phyloP scores from a whole-genome alignment of 2,329 filamentous ascomycete species.

The Davidsoniella neocaledoniae region DNA sequence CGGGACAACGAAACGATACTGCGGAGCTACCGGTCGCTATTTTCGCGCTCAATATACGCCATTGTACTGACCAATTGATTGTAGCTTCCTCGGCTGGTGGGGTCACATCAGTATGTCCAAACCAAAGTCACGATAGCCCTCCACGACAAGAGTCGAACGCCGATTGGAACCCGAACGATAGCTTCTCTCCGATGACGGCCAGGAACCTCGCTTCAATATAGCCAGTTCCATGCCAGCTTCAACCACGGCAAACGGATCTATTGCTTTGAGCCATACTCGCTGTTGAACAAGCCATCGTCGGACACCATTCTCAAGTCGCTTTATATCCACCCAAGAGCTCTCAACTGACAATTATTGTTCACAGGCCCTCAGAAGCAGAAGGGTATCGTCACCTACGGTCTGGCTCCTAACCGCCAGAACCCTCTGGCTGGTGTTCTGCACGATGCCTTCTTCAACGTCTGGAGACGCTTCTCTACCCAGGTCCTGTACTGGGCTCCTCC shows the following conservation, averaged over 20 bases:
- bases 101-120: constrained; percentile 11
- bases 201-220: too few species aligned
- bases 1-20: too few species aligned
- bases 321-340: background rate
- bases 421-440: constrained; percentile 62
- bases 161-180: too few species aligned
- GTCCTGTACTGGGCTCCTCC: constrained; percentile 79
- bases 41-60: background rate
- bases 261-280: too few species aligned
- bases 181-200: too few species aligned
- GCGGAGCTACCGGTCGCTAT: too few species aligned
- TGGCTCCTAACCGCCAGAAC: constrained; percentile 79
- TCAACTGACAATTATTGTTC: background rate
- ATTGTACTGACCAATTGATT: background rate
- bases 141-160: too few species aligned
- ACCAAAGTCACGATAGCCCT: background rate
- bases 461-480: constrained; percentile 71
- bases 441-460: constrained; percentile 89
- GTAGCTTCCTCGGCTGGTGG: constrained; percentile 13
- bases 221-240: too few species aligned
- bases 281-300: too few species aligned
- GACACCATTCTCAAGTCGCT: too few species aligned
- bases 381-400: constrained; percentile 52
- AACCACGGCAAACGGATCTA: too few species aligned
- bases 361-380: constrained; percentile 43